Base-by-base conservation (phyloP, 345 rosid species). In the Gossypium turneri region DNA sequence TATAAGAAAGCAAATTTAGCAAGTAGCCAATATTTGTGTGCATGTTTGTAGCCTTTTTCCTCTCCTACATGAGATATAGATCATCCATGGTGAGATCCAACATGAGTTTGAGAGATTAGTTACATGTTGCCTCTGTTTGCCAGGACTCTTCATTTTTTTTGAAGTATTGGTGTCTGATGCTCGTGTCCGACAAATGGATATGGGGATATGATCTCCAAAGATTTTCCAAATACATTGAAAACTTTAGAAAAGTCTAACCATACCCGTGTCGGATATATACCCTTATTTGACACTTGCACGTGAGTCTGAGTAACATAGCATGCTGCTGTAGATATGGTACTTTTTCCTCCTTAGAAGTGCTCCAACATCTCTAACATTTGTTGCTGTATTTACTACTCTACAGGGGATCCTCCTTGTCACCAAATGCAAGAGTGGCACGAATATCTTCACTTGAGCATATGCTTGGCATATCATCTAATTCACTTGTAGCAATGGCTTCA, bases 381-480 rank as follows among this genome's bases (percentile, higher is more conserved):
- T 75, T 76, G 19, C 77, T 64, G 24, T 59, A 20, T 24, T 76
- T 67, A 75, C 43, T 77, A n/a, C 57, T 75, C 11, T 64, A 64
- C 93, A 95, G 99, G 89, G 98, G 89, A 69, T 91, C 98, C 73
- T 95, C 99, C 17, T 87, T 93, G 97, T 93, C 98, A 73, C 97
- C 99, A 73, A 89, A 81, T 85, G 97, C 99, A 58, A 89, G 99
- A 81, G 81, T 86, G 90, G 89, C 99, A 43, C 78, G 98, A 72
- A 91, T 88, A 81, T 88, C 94, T 71, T 93, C 97, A 55, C 97
- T 95, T 22, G 98, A 95, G 86, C 86, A 82, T 84, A 95, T 93
- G 99, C 85, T 93, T 11, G 84, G 89, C 81, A 91, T 93, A 80
- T 87, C 99, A 78, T 95, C 99, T 61, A 90, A 91, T 80, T 95